Conservation (phyloP, 139 green algal species). For the Tetraselmis chui region DNA sequence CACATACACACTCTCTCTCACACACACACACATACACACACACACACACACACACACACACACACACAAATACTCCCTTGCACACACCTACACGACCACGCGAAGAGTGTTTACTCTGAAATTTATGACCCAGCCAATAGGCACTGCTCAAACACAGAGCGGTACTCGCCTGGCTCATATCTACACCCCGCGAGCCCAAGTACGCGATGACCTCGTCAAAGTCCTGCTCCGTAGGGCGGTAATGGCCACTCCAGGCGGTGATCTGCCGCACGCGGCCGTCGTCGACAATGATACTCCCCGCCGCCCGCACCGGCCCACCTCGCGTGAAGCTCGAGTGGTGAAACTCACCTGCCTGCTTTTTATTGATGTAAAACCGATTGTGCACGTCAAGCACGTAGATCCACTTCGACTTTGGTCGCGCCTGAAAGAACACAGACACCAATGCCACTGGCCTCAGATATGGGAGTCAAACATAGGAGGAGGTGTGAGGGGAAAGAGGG, state of each 20-base stretch:
- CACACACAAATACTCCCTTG: not conserved
- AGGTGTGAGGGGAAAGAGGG: too few species aligned
- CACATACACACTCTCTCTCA: too few species aligned
- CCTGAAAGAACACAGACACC: too few species aligned
- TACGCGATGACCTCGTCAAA: not conserved
- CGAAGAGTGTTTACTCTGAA: too few species aligned
- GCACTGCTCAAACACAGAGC: too few species aligned
- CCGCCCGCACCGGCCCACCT: not conserved
- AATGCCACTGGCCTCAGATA: too few species aligned
- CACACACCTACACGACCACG: not conserved
- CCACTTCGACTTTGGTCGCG: not conserved
- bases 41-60: too few species aligned
- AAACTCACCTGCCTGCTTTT: not conserved
- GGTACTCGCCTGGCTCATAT: not conserved
- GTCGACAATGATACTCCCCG: not conserved
- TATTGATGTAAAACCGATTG: not conserved
- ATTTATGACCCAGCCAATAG: too few species aligned
- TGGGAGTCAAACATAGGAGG: too few species aligned
- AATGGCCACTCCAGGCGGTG: not conserved
- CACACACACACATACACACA: too few species aligned
- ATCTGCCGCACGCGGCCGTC: not conserved
- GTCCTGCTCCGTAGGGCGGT: not conserved
- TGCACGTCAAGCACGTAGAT: not conserved
- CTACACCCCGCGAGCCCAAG: not conserved
- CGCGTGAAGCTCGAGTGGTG: not conserved